Percentiles rank a stretch among this genome's conserved stretches.
Conservation (phyloP, 768 basidiomycete species). For the Hebeloma cylindrosporum region DNA sequence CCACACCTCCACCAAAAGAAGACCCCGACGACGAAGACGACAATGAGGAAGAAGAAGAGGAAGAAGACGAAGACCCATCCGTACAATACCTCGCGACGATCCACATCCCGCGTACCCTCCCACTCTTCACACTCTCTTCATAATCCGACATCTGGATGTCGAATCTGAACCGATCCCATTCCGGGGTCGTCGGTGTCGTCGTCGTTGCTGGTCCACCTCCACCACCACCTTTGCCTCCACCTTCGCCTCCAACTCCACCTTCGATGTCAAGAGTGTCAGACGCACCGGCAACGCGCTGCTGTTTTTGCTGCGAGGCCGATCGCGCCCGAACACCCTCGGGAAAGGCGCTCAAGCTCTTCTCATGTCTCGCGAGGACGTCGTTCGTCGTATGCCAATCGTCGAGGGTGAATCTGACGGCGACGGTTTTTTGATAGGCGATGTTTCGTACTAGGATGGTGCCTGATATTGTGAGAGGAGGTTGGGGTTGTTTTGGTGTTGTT, state of each 20-base stretch:
- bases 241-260: too few relatives aligned
- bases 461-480: conserved; percentile 40
- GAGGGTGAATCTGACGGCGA: conserved; percentile 85
- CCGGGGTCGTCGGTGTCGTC: conserved; percentile 14
- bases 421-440: conserved; percentile 80
- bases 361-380: conserved; percentile 66
- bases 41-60: not conserved
- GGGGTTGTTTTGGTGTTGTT: conserved; percentile 3
- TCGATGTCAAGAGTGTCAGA: too few relatives aligned
- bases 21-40: not conserved
- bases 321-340: too few relatives aligned
- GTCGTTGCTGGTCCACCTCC: not conserved
- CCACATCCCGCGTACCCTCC: conserved; percentile 62
- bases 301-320: not conserved
- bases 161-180: conserved; percentile 64
- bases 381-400: conserved; percentile 94
- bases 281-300: too few relatives aligned
- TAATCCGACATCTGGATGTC: conserved; percentile 73
- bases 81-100: conserved; percentile 56
- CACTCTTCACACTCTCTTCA: conserved; percentile 43
- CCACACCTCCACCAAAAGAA: not conserved
- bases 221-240: not conserved
- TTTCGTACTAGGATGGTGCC: conserved; percentile 87
- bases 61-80: conserved; percentile 12
- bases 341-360: conserved; percentile 40